Conservation (phyloP, 2,329 filamentous ascomycete genomes). For the Furcasterigmium sp. region DNA sequence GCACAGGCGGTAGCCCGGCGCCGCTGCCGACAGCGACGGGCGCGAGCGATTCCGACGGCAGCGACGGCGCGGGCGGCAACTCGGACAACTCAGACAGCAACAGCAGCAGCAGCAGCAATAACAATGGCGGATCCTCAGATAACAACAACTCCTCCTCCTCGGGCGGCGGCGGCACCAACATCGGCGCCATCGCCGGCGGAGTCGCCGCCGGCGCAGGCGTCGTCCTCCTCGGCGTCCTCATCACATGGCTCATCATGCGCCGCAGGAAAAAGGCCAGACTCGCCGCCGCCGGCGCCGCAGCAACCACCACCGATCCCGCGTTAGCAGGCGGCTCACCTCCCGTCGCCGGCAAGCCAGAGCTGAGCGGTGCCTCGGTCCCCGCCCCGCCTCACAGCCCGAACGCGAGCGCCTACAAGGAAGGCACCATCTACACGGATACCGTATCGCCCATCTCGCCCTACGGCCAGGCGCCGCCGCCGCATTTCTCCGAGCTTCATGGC, state of each 20-base stretch:
- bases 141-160: conserved; percentile 1
- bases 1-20: conserved; percentile 7
- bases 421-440: conserved; percentile 14
- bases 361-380: conserved; percentile 12
- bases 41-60: not conserved
- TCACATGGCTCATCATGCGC: conserved; percentile 30
- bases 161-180: conserved; percentile 15
- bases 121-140: not conserved
- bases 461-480: conserved; percentile 14
- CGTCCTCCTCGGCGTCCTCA: conserved; percentile 19
- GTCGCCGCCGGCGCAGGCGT: conserved; percentile 18
- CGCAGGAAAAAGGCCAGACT: conserved; percentile 20
- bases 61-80: conserved; percentile 2
- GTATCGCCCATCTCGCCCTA: conserved; percentile 21
- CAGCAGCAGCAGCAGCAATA: too few relatives aligned
- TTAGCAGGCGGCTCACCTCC: conserved; percentile 9
- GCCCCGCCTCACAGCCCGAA: conserved; percentile 22
- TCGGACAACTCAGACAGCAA: conserved; percentile 2
- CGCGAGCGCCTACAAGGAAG: conserved; percentile 17
- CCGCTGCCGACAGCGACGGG: not conserved
- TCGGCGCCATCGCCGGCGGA: conserved; percentile 26
- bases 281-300: conserved; percentile 8
- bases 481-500: conserved; percentile 19
- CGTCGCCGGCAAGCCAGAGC: conserved; percentile 26
- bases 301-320: conserved; percentile 9